Conservation (phyloP, 2,329 filamentous ascomycete species). For the Pseudogymnoascus sp. region DNA sequence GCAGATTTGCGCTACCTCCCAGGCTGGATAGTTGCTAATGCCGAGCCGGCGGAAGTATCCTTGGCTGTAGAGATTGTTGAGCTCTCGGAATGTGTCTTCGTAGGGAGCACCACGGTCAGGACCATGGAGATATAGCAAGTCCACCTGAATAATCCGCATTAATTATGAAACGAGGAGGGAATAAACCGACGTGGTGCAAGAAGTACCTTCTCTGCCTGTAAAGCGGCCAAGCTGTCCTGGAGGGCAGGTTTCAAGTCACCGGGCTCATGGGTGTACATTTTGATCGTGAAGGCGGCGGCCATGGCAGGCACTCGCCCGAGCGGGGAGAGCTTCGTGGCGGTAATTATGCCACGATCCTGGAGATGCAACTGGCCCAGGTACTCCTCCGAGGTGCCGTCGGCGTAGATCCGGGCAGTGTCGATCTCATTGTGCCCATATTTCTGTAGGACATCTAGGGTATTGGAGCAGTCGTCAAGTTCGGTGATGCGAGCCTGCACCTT, state of each 20-base stretch:
- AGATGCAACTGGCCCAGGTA: slow-evolving; percentile 36
- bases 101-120: slow-evolving; percentile 41
- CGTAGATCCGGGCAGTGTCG: slow-evolving; percentile 59
- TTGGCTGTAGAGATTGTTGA: slow-evolving; percentile 38
- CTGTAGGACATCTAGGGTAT: slow-evolving; percentile 56
- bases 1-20: slow-evolving; percentile 35
- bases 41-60: slow-evolving; percentile 40
- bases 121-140: slow-evolving; percentile 44
- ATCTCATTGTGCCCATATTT: slow-evolving; percentile 57
- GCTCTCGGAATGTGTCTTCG: slow-evolving; percentile 38
- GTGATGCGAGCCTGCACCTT: slow-evolving; percentile 24
- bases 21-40: slow-evolving; percentile 39
- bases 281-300: slow-evolving; percentile 17
- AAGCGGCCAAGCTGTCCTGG: slow-evolving; percentile 32
- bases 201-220: slow-evolving; percentile 13
- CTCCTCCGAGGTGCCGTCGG: slow-evolving; percentile 54
- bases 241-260: slow-evolving; percentile 31
- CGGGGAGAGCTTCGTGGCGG: slow-evolving; percentile 39
- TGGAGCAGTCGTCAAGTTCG: slow-evolving; percentile 43
- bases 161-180: no score
- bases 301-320: slow-evolving; percentile 16
- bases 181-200: no score
- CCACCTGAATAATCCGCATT: slow-evolving; percentile 30
- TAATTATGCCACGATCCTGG: slow-evolving; percentile 32
- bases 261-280: slow-evolving; percentile 25